A percentile compares a stretch with the other conserved stretches of the same genome.
phyloP scores from a whole-genome alignment of 2,329 filamentous ascomycete species.

The Penicillium sp. region DNA sequence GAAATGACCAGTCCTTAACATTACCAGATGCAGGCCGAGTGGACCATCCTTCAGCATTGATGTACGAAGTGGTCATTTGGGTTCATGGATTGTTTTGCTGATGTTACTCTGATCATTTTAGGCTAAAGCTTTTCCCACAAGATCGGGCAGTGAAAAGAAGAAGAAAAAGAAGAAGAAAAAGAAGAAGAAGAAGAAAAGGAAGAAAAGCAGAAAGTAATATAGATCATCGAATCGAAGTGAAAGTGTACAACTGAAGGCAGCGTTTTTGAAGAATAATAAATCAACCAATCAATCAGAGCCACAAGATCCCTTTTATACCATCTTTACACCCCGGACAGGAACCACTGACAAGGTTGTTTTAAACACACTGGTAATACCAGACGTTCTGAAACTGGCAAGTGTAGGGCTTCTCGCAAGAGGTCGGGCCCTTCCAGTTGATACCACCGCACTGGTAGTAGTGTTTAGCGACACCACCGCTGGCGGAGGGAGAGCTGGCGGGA shows the following conservation, averaged over 20 bases:
- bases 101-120: too few relatives aligned
- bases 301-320: slow-evolving; percentile 10
- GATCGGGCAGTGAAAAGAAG: too few relatives aligned
- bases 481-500: slow-evolving; percentile 6
- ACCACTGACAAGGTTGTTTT: too few relatives aligned
- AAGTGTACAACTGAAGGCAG: slow-evolving; percentile 13
- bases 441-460: slow-evolving; percentile 39
- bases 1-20: too few relatives aligned
- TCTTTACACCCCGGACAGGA: background rate
- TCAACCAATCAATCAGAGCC: slow-evolving; percentile 9
- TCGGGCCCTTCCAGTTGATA: slow-evolving; percentile 36
- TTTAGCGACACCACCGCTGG: slow-evolving; percentile 16
- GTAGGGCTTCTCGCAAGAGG: slow-evolving; percentile 31
- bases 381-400: slow-evolving; percentile 37
- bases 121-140: too few relatives aligned
- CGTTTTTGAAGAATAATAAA: slow-evolving; percentile 9
- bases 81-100: too few relatives aligned
- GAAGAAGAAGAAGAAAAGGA: too few relatives aligned
- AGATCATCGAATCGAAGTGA: slow-evolving; percentile 12
- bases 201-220: too few relatives aligned
- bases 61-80: too few relatives aligned
- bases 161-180: too few relatives aligned
- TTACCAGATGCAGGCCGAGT: too few relatives aligned
- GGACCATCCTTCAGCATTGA: too few relatives aligned
- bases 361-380: slow-evolving; percentile 42